Evolutionary conservation across 2,329 filamentous ascomycete genomes (phyloP).

Genomic region (Cladosporium sp.): DNA sequence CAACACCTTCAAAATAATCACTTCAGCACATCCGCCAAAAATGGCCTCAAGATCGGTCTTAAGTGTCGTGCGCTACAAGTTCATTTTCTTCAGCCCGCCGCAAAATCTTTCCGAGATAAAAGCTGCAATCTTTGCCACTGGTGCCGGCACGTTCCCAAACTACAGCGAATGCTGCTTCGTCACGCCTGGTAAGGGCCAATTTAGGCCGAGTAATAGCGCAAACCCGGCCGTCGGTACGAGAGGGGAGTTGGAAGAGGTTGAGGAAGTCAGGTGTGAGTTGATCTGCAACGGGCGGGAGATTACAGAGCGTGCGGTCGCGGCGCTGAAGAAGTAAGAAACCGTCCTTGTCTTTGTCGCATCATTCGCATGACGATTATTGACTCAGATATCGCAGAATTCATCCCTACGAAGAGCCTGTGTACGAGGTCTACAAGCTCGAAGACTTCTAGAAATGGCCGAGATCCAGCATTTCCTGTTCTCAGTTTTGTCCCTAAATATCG

Average conservation of each 20-base stretch:
- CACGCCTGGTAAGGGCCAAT: slow-evolving; percentile 62
- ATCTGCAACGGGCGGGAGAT: slow-evolving; percentile 63
- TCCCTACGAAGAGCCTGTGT: slow-evolving; percentile 50
- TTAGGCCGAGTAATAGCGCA: slow-evolving; percentile 62
- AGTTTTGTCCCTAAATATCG: background rate
- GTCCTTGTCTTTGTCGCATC: background rate
- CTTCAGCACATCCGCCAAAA: background rate
- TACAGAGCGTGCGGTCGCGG: slow-evolving; percentile 59
- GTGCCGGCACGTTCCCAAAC: slow-evolving; percentile 48
- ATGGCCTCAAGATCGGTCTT: background rate
- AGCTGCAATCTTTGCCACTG: slow-evolving; percentile 48
- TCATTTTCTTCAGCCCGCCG: slow-evolving; percentile 50
- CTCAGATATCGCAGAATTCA: slow-evolving; percentile 39
- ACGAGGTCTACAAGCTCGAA: slow-evolving; percentile 51
- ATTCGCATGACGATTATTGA: background rate
- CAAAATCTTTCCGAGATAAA: slow-evolving; percentile 43
- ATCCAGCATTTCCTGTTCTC: background rate
- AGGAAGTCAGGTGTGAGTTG: slow-evolving; percentile 65
- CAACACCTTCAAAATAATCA: background rate
- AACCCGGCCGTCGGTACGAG: slow-evolving; percentile 64
- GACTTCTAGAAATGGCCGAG: slow-evolving; percentile 37
- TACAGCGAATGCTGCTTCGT: slow-evolving; percentile 50
- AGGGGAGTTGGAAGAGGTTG: slow-evolving; percentile 60
- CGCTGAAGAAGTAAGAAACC: slow-evolving; percentile 62
- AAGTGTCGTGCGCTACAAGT: slow-evolving; percentile 39